phyloP scores from a whole-genome alignment of 1,284 basidiomycete species.

The Microbotryum scabiosae region DNA sequence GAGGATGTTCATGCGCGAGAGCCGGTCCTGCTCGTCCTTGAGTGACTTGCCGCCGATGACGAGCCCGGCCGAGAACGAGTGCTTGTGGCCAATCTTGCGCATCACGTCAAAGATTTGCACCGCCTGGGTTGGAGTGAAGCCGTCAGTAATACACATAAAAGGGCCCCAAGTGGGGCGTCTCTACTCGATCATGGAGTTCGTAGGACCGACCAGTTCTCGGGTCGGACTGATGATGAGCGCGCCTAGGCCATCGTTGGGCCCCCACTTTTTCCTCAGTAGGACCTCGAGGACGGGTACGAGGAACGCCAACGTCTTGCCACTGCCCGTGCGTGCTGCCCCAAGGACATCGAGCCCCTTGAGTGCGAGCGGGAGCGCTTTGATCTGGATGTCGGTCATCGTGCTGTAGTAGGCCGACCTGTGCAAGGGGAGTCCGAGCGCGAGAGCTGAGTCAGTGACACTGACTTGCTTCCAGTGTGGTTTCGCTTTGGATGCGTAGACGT shows the following conservation, averaged over 20 bases:
- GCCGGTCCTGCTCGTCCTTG: constrained; percentile 76
- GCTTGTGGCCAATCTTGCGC: constrained; percentile 79
- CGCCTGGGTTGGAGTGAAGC: constrained; percentile 48
- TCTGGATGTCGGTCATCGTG: constrained; percentile 76
- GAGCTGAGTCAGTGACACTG: constrained; percentile 39
- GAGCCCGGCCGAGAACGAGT: constrained; percentile 86
- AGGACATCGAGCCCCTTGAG: constrained; percentile 62
- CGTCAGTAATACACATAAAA: neutral
- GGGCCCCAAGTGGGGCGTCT: neutral
- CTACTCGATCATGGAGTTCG: too few species aligned
- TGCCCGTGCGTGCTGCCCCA: constrained; percentile 69
- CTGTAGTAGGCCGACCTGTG: constrained; percentile 77
- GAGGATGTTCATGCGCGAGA: constrained; percentile 92
- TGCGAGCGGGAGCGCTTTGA: constrained; percentile 54
- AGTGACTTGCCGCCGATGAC: constrained; percentile 95
- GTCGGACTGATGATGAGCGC: constrained; percentile 93
- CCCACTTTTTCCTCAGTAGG: constrained; percentile 67
- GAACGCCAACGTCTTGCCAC: constrained; percentile 76
- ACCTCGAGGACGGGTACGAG: constrained; percentile 67
- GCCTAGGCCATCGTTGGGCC: constrained; percentile 73
- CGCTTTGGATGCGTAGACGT: too few species aligned
- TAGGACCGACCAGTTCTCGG: constrained; percentile 64
- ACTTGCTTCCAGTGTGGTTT: neutral
- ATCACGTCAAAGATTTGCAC: constrained; percentile 97
- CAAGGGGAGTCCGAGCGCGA: constrained; percentile 46